Conservation (phyloP, 116 monocot species). For the Iris pallida region DNA sequence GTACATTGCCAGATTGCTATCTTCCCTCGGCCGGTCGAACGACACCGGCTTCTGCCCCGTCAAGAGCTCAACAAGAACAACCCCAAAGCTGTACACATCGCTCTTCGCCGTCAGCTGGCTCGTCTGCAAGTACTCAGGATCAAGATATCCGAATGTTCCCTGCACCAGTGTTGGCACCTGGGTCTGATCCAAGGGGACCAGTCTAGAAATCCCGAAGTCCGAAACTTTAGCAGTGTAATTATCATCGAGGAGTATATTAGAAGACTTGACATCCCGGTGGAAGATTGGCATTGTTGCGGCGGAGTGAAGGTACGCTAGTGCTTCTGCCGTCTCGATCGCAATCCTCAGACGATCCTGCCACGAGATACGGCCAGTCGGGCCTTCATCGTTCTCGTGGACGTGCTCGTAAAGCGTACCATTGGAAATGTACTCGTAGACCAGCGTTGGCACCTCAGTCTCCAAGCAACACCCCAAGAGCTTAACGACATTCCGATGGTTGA, state of each 20-base stretch:
- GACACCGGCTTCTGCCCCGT: conserved; percentile 30
- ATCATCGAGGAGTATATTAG: conserved; percentile 37
- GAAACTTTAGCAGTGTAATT: conserved; percentile 38
- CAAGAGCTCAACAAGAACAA: conserved; percentile 41
- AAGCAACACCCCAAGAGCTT: conserved; percentile 9
- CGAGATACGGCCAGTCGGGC: not conserved
- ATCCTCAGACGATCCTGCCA: conserved; percentile 24
- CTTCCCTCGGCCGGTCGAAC: not conserved
- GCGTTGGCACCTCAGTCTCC: conserved; percentile 9
- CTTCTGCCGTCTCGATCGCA: conserved; percentile 36
- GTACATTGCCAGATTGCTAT: conserved; percentile 11
- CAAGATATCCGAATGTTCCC: conserved; percentile 42
- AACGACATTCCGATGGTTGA: conserved; percentile 7
- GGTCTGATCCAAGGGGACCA: conserved; percentile 31
- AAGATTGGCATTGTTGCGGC: conserved; percentile 34
- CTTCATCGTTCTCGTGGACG: not conserved
- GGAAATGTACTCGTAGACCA: conserved; percentile 1
- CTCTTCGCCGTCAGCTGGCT: conserved; percentile 21
- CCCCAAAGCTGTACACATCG: conserved; percentile 57
- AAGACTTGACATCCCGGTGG: conserved; percentile 51
- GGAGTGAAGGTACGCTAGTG: conserved; percentile 40
- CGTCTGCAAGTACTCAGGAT: conserved; percentile 52
- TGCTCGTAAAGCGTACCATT: conserved; percentile 11
- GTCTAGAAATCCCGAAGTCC: conserved; percentile 36
- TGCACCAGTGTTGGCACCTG: conserved; percentile 40